Percentiles rank a stretch among this genome's conserved stretches.
Evolutionary conservation across 495 filamentous ascomycete species (phyloP).

Genomic region (Penicillium taxi): DNA sequence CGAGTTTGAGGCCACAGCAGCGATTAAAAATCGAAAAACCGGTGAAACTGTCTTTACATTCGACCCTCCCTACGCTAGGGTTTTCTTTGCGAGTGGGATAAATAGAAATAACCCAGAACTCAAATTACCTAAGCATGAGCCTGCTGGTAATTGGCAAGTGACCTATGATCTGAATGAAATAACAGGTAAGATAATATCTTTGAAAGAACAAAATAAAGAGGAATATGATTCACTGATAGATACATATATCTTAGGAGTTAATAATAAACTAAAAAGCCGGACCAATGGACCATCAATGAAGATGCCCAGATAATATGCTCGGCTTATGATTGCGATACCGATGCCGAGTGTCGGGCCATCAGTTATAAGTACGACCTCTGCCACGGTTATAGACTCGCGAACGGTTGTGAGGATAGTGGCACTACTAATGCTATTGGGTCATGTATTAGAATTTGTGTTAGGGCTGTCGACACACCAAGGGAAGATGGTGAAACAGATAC

Average conservation of each 20-base stretch:
- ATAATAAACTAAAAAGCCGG: not conserved
- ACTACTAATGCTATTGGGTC: conserved; percentile 1
- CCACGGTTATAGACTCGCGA: not conserved
- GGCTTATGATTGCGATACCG: not conserved
- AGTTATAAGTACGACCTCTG: not conserved
- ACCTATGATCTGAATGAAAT: conserved; percentile 6
- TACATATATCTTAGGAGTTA: not conserved
- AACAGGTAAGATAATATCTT: not conserved
- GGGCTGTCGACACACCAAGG: conserved; percentile 2
- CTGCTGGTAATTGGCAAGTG: conserved; percentile 10
- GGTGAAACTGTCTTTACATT: conserved; percentile 13
- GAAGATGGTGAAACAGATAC: conserved; percentile 3
- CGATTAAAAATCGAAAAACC: conserved; percentile 4
- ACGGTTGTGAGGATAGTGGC: not conserved
- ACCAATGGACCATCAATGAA: too few species aligned
- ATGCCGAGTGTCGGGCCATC: not conserved
- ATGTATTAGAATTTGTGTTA: not conserved
- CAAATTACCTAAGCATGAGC: conserved; percentile 12
- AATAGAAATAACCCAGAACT: conserved; percentile 9
- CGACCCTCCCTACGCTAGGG: conserved; percentile 10
- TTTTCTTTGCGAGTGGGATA: conserved; percentile 10
- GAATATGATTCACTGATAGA: not conserved
- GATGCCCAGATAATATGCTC: conserved; percentile 1
- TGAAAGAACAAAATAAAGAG: not conserved
- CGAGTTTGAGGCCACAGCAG: conserved; percentile 8